These are phyloP conservation scores for Sugiyamaella castrensis DNA, from an alignment of 1,139 yeast genomes.

Conservation along the genomic window DNA sequence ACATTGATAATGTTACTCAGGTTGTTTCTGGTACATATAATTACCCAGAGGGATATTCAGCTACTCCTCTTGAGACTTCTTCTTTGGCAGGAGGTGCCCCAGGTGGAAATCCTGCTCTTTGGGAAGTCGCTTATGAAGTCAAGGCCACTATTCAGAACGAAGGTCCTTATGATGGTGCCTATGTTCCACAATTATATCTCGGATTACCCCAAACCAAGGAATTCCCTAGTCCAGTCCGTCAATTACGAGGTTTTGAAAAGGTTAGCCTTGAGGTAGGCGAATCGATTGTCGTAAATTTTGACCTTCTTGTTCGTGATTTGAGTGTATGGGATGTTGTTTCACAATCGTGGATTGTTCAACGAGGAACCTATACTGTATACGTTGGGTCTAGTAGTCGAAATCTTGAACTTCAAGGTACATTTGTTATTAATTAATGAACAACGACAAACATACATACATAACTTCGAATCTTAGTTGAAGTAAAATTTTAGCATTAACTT, in stretches of 20 bases:
- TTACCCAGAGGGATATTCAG: conserved; percentile 53
- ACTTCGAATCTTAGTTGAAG: background rate
- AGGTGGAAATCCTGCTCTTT: conserved; percentile 51
- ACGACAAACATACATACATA: conserved; percentile 1
- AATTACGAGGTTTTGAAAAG: conserved; percentile 60
- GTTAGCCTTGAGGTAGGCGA: conserved; percentile 49
- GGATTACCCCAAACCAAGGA: conserved; percentile 48
- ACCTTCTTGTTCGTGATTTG: conserved; percentile 53
- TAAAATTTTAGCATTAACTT: too few relatives aligned
- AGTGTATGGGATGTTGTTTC: conserved; percentile 57
- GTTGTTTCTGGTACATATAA: conserved; percentile 41
- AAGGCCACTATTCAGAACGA: conserved; percentile 49
- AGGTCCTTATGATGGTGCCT: conserved; percentile 51
- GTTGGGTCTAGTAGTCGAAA: conserved; percentile 55
- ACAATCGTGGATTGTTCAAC: conserved; percentile 61
- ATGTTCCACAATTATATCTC: conserved; percentile 56
- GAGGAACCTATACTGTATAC: conserved; percentile 54
- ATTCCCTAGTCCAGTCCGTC: conserved; percentile 47
- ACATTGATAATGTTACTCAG: conserved; percentile 25
- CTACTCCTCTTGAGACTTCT: conserved; percentile 40
- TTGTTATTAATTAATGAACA: conserved; percentile 20
- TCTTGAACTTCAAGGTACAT: conserved; percentile 45
- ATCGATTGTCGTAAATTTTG: conserved; percentile 43
- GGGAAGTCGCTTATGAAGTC: conserved; percentile 48
- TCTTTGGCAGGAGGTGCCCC: conserved; percentile 57